These are phyloP conservation scores for Populus trichocarpa DNA, from an alignment of 441 rosid genomes.

Conservation along the genomic window DNA sequence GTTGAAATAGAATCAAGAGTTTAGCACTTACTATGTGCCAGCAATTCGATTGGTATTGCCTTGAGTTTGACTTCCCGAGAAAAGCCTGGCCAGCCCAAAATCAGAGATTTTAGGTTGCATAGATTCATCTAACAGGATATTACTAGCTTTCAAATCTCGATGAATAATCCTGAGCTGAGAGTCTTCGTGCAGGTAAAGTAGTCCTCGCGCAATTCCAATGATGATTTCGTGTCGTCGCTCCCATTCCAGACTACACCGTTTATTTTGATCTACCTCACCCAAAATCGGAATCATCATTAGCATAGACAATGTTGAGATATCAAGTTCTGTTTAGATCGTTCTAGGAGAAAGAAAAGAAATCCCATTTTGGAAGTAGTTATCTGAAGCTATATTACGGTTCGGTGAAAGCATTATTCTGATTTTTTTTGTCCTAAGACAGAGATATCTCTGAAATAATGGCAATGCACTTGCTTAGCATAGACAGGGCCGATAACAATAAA, in stretches of 20 bases:
- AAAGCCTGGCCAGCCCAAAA: slow-evolving; percentile 50
- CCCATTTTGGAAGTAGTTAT: not conserved
- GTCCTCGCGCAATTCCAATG: slow-evolving; percentile 40
- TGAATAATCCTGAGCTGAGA: slow-evolving; percentile 44
- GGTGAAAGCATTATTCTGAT: not conserved
- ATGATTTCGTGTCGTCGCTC: slow-evolving; percentile 30
- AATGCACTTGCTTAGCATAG: not conserved
- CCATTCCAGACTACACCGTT: slow-evolving; percentile 18
- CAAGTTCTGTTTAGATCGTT: not conserved
- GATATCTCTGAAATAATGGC: not conserved
- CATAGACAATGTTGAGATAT: not conserved
- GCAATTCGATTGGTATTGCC: slow-evolving; percentile 32
- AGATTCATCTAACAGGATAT: slow-evolving; percentile 41
- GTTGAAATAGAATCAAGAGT: not conserved
- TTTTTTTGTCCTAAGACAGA: not conserved
- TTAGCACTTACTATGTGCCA: slow-evolving; percentile 36
- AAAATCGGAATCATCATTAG: slow-evolving; percentile 12
- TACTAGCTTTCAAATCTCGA: slow-evolving; percentile 46
- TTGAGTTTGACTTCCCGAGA: slow-evolving; percentile 35
- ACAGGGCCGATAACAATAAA: not conserved
- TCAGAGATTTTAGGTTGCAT: slow-evolving; percentile 53
- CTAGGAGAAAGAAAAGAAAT: not conserved
- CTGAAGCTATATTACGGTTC: not conserved
- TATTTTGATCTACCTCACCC: slow-evolving; percentile 9
- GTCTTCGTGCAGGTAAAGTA: slow-evolving; percentile 47